A percentile compares a stretch with the other conserved stretches of the same genome.
Evolutionary conservation across 306 rosid species (phyloP).

Genomic region (Purshia tridentata): DNA sequence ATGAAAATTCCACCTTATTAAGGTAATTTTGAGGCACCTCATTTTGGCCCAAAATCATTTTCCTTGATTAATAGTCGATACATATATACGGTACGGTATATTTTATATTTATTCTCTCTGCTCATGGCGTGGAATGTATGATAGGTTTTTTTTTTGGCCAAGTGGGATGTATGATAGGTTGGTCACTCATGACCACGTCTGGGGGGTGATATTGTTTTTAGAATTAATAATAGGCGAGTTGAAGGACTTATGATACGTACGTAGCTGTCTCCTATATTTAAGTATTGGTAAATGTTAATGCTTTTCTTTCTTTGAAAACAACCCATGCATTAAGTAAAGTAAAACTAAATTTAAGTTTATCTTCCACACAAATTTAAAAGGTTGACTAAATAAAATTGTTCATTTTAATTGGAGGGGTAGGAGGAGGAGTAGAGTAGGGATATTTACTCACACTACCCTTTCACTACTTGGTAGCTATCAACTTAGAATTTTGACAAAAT

Average conservation of each 20-base stretch:
- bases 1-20: too few relatives aligned
- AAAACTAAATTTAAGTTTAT: neutral
- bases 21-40: too few relatives aligned
- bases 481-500: neutral
- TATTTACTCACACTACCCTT: neutral
- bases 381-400: neutral
- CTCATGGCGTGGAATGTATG: neutral
- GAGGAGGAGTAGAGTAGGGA: neutral
- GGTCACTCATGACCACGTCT: slow-evolving; percentile 10
- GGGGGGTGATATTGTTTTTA: too few relatives aligned
- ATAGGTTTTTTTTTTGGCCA: too few relatives aligned
- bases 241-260: too few relatives aligned
- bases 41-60: too few relatives aligned
- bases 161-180: too few relatives aligned
- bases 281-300: neutral
- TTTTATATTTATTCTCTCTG: neutral
- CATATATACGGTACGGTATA: neutral
- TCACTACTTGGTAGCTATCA: neutral
- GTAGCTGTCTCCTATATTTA: neutral
- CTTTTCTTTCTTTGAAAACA: neutral
- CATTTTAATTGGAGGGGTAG: neutral
- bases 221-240: neutral
- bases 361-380: neutral
- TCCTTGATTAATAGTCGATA: too few relatives aligned
- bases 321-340: neutral